Conservation (phyloP, 2,329 filamentous ascomycete species). For the Talaromyces sp. region DNA sequence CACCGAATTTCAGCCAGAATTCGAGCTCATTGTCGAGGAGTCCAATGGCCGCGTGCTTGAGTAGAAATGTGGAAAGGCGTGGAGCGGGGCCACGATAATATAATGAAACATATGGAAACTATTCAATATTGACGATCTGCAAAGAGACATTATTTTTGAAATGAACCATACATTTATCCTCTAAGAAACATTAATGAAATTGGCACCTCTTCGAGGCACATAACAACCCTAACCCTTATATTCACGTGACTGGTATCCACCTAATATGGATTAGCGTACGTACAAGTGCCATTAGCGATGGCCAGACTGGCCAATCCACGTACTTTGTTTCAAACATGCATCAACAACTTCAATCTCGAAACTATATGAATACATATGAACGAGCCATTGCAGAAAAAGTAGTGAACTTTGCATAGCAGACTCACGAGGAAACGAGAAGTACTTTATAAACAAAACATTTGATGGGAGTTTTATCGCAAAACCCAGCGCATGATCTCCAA, state of each 20-base stretch:
- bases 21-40: conserved; percentile 40
- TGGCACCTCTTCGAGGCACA: too few relatives aligned
- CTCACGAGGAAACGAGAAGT: neutral
- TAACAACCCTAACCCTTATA: neutral
- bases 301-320: conserved; percentile 11
- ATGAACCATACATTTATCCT: neutral
- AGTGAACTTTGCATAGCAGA: neutral
- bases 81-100: neutral
- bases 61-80: conserved; percentile 9
- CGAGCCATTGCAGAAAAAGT: neutral
- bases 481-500: neutral
- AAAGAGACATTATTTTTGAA: neutral
- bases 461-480: neutral
- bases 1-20: conserved; percentile 42
- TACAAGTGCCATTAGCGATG: neutral
- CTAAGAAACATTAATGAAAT: too few relatives aligned
- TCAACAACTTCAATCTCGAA: neutral
- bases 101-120: neutral
- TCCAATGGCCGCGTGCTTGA: conserved; percentile 35
- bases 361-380: neutral
- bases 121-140: neutral
- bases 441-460: neutral
- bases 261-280: neutral
- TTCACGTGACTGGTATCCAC: neutral
- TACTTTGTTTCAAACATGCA: conserved; percentile 2